Base-by-base conservation (phyloP, 2,329 filamentous ascomycete species). In the Cercospora beticola region DNA sequence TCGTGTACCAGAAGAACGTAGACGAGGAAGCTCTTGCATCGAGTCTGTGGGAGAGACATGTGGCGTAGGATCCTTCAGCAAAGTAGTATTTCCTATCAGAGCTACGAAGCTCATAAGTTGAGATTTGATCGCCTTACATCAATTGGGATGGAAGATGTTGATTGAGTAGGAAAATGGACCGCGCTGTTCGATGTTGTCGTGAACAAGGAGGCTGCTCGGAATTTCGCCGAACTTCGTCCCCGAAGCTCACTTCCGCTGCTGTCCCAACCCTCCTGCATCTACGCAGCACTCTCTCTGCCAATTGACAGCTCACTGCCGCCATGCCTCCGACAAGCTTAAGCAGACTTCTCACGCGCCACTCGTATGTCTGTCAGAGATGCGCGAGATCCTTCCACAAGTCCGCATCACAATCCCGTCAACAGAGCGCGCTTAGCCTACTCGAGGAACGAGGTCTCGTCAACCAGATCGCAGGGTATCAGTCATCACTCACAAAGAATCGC, bases 361-460 rank as follows among this genome's bases (percentile, higher is more conserved):
- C 64, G 10, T 68, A 68, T 28, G 12, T 69, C 14, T 67, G 69
- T 21, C 36, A 58, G 26, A 31, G 28, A 63, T 71, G 66, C 46
- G 54, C 46, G 21, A 14, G 26, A 12, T 43, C 59, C 8, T 60
- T 10, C 49, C 46, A 33, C 56, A 67, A 46, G 7, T 46, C 31
- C 14, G n/a, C 63, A 28, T n/a, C 61, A 52, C 26, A 18, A 5
- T 30, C 31, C 64, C 33, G 36, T 26, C 23, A 52, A 18, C 70
- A 66, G 31, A 69, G 71, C 62, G 69, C 76, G 64, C 88, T 91
- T 81, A 86, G 87, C 63, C 74, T 90, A 18, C 83, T 95, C 12
- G 87, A 92, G 73, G 88, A 91, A 79, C 85, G 92, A 74, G 92
- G 91, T 54, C 89, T 87, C 71, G 83, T 94, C 70, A 92, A 94